Evolutionary conservation across 805 yeast species (phyloP).

Genomic region (Ogataea pini): DNA sequence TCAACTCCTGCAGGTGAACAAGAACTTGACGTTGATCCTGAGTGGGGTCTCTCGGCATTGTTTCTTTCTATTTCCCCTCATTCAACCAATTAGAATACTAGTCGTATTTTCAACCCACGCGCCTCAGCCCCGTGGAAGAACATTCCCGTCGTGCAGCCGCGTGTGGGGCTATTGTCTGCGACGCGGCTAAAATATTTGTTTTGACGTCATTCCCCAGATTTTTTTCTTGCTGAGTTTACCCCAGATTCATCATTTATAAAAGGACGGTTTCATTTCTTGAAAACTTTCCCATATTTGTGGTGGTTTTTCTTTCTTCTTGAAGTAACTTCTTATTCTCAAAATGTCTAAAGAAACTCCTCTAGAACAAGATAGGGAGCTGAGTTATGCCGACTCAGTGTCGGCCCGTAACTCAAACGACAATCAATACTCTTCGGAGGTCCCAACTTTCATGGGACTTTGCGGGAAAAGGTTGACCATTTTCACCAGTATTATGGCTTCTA

Average conservation of each 20-base stretch:
- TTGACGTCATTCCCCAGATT: slow-evolving; percentile 4
- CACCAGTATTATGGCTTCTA: slow-evolving; percentile 27
- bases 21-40: too few species aligned
- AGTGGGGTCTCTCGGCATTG: too few species aligned
- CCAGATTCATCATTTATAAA: too few species aligned
- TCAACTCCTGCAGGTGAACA: too few species aligned
- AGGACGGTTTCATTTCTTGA: too few species aligned
- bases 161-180: background rate
- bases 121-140: background rate
- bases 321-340: too few species aligned
- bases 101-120: background rate
- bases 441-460: slow-evolving; percentile 17
- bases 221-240: background rate
- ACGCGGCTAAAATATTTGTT: background rate
- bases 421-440: background rate
- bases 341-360: background rate
- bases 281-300: too few species aligned
- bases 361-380: background rate
- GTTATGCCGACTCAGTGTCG: background rate
- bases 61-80: background rate
- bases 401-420: too few species aligned
- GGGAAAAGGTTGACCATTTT: slow-evolving; percentile 22
- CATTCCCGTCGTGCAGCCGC: background rate
- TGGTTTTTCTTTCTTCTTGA: background rate
- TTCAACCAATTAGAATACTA: background rate